Percentiles rank a stretch among this genome's conserved stretches.
phyloP scores from a whole-genome alignment of 345 rosid genomes.

The Iberis pinnata region DNA sequence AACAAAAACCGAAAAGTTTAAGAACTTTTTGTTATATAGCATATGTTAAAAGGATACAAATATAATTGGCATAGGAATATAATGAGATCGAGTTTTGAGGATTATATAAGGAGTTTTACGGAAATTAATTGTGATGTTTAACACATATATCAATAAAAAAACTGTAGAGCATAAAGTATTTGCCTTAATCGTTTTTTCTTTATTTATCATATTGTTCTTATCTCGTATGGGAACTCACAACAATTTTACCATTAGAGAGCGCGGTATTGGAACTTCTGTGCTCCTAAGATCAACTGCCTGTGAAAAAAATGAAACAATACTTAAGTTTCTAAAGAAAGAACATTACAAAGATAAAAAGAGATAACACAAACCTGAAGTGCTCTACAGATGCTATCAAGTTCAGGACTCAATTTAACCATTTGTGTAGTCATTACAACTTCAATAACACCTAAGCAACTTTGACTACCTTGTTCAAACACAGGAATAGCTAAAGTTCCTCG shows the following conservation, averaged over 20 bases:
- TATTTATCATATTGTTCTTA: no score
- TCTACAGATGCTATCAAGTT: slow-evolving; percentile 74
- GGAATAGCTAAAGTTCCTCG: slow-evolving; percentile 89
- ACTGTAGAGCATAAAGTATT: no score
- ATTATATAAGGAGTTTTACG: no score
- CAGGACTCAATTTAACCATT: slow-evolving; percentile 52
- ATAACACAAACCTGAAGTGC: slow-evolving; percentile 69
- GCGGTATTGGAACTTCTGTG: slow-evolving; percentile 40
- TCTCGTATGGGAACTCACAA: no score
- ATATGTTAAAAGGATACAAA: no score
- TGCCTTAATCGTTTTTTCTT: no score
- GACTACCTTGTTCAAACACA: slow-evolving; percentile 78
- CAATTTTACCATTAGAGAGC: slow-evolving; percentile 45
- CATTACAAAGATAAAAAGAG: not conserved
- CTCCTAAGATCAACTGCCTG: slow-evolving; percentile 93
- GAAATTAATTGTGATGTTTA: no score
- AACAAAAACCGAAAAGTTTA: no score
- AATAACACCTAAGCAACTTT: slow-evolving; percentile 82
- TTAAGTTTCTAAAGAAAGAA: not conserved
- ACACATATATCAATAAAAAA: no score
- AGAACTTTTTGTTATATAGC: no score
- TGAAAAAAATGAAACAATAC: not conserved
- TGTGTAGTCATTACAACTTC: slow-evolving; percentile 80
- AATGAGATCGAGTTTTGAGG: no score
- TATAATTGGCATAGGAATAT: no score